phyloP scores from a whole-genome alignment of 345 rosid genomes.

The Cochlearia excelsa region DNA sequence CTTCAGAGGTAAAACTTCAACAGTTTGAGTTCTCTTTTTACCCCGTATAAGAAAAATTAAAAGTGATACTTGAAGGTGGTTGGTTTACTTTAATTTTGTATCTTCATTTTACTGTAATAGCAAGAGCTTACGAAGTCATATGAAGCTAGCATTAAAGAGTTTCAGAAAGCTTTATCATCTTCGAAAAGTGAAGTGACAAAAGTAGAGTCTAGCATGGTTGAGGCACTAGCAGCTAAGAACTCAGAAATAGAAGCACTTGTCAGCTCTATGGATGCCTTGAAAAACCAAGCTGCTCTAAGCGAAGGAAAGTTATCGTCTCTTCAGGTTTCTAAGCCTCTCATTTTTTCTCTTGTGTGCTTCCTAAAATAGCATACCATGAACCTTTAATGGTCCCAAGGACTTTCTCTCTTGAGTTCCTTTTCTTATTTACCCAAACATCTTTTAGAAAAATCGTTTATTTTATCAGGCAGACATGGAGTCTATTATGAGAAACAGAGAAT shows the following conservation, averaged over 20 bases:
- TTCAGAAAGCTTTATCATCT: conserved; percentile 73
- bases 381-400: conserved; percentile 1
- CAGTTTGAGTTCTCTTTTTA: conserved; percentile 15
- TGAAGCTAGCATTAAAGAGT: conserved; percentile 78
- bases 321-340: conserved; percentile 57
- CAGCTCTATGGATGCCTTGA: conserved; percentile 69
- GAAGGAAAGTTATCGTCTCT: conserved; percentile 90
- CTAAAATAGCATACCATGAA: conserved; percentile 2
- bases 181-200: conserved; percentile 74
- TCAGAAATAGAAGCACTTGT: conserved; percentile 83
- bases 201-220: conserved; percentile 78
- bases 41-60: conserved; percentile 7
- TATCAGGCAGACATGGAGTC: conserved; percentile 89
- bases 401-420: conserved; percentile 16
- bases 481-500: conserved; percentile 92
- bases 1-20: conserved; percentile 65
- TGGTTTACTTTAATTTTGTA: conserved; percentile 23
- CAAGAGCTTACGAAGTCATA: conserved; percentile 90
- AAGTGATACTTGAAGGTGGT: conserved; percentile 20
- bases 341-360: conserved; percentile 8
- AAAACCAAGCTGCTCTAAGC: conserved; percentile 75
- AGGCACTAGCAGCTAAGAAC: conserved; percentile 89
- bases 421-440: not conserved
- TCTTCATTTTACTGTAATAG: conserved; percentile 45
- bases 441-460: conserved; percentile 20